Conservation (phyloP, 78 protist genomes). For the Dictyostelium discoideum region dicty_2.7 NC_007091.3:4855001-4855500, state of each 20-base stretch:
- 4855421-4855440: constrained; percentile 52
- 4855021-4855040: neutral
- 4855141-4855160: constrained; percentile 7
- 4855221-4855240: neutral
- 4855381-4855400: constrained; percentile 41
- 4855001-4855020: neutral
- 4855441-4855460: constrained; percentile 61
- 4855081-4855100: neutral
- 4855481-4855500: neutral
- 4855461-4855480: constrained; percentile 16
- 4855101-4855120: neutral
- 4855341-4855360: constrained; percentile 37
- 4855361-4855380: constrained; percentile 55
- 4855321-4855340: constrained; percentile 41
- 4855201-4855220: neutral
- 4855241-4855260: constrained; percentile 13
- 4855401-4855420: constrained; percentile 6
- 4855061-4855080: neutral
- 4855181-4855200: neutral
- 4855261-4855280: constrained; percentile 68
- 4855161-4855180: neutral
- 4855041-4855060: constrained; percentile 5
- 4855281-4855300: constrained; percentile 41
- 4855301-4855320: constrained; percentile 39
- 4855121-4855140: neutral